Evolutionary conservation across 2,329 filamentous ascomycete genomes (phyloP), one percentile per base, ranked within the genome.

Genomic region (Scorias spongiosa): DNA sequence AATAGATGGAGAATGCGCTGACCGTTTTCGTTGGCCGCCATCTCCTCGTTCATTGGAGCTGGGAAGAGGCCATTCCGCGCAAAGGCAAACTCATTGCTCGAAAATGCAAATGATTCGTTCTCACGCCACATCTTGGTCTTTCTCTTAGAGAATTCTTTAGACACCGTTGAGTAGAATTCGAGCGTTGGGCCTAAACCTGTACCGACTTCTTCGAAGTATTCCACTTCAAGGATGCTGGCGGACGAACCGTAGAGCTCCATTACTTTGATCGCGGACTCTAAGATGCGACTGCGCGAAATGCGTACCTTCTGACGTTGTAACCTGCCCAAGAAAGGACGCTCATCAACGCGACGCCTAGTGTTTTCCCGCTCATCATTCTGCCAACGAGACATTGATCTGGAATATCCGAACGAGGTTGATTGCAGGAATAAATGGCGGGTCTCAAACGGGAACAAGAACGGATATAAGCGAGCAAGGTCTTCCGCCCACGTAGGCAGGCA

Each of bases 221-320:
- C 93, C 2, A 98, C 89, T 58, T 98, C 91, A 1, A 98, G 68
- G 26, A 96, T 84, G 60, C 89, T 96, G 46, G 93, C 85, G 1
- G 89, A 93, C n/a, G 85, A 85, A 1, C 91, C 91, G 56, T 98
- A 98, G 2, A 96, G 75, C 54, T 98, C 89, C 89, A 98, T 96
- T 28, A 98, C 91, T 64, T 98, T 98, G 61, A 96, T 72, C 0
- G 91, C 91, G 11, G 91, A 96, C 60, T 98, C 91, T 7, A 98
- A 71, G 39, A 98, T 95, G 55, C 93, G 87, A n/a, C 78, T 78
- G 38, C 91, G 78, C 5, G 89, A 94, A 48, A 98, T 96, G 39
- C 91, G 81, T n/a, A 98, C 89, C 63, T 98, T 98, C 58, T 98
- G 91, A 45, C 91, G 80, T 61, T 96, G 91, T 1, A 95, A 73